Base-by-base conservation (phyloP, 2,329 filamentous ascomycete species). In the Dryadomyces quercivorus region DNA sequence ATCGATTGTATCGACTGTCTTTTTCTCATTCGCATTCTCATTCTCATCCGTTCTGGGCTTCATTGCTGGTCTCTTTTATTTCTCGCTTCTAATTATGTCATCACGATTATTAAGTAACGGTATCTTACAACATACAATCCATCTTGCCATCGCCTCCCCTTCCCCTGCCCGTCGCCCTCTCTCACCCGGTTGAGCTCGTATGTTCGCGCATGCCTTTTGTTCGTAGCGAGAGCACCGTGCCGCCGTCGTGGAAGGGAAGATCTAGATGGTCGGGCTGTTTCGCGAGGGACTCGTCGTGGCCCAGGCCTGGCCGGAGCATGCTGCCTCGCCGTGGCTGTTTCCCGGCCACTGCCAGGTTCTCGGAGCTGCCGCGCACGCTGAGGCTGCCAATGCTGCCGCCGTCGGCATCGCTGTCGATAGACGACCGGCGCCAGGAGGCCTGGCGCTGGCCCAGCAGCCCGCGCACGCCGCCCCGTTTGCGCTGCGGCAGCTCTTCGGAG, bases 381-480 rank as follows among this genome's bases (percentile, higher is more conserved):
- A 46, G 5, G 21, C 20, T 46, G 20, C 20, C 9, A n/a, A 16
- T 48, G 22, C 46, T 9, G 22, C 22, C 26, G 15, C 20, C 7
- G 20, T 46, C 44, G 44, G 10, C 9, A 21, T 16, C 13, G 3
- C 59, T 59, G 13, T 57, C 56, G 9, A 7, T 18, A 4, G 57
- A 46, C 20, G 55, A 50, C 16, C 15, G 3, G 47, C n/a, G n/a
- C 9, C 16, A 12, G n/a, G 22, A 18, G 15, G 36, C 5, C 10
- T 40, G 36, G 36, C 36, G 10, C 2, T 16, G 36, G 36, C 10
- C 36, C 36, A 12, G 15, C 2, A 85, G 64, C 0, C 81, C 81
- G 31, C 80, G 69, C 0, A 85, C 75, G 10, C 81, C 81, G 13
- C 81, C 81, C 44, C 73, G 73, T 59, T 82, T 84, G 43, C 81